A percentile compares a stretch with the other conserved stretches of the same genome.
phyloP scores from a whole-genome alignment of 805 yeast genomes.

The Debaryomyces maramus region DNA sequence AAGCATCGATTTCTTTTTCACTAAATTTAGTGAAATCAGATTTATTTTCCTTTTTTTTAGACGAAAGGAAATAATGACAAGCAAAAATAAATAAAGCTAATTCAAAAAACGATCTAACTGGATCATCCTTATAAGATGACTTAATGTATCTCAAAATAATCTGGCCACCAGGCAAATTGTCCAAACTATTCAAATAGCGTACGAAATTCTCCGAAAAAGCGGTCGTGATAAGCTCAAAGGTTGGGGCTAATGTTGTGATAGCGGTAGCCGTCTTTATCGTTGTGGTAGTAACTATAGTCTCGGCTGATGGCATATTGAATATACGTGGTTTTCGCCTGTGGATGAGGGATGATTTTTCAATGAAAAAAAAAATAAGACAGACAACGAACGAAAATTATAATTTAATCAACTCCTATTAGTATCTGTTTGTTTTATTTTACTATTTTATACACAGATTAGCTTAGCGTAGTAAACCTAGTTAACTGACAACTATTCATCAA shows the following conservation, averaged over 20 bases:
- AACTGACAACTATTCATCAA: no score
- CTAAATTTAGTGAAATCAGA: conserved; percentile 64
- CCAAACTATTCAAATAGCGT: conserved; percentile 35
- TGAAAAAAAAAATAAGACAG: no score
- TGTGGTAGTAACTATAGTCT: conserved; percentile 18
- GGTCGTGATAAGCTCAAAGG: conserved; percentile 35
- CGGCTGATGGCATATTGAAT: conserved; percentile 6
- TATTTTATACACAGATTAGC: no score
- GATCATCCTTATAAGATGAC: conserved; percentile 91
- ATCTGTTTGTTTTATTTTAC: no score
- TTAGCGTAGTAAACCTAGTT: no score
- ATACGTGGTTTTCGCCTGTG: neutral
- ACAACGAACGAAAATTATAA: no score
- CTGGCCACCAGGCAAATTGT: conserved; percentile 55
- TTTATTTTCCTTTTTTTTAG: conserved; percentile 74
- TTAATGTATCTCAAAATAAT: conserved; percentile 68
- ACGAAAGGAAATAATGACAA: conserved; percentile 74
- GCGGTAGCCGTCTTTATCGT: conserved; percentile 28
- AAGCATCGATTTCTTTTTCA: conserved; percentile 69
- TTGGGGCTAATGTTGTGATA: conserved; percentile 34
- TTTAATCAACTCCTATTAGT: no score
- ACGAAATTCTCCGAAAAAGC: conserved; percentile 35
- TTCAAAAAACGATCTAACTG: conserved; percentile 84
- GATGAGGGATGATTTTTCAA: no score
- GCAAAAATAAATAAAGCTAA: conserved; percentile 76